phyloP scores from a whole-genome alignment of 495 filamentous ascomycete genomes.

The Aspergillus sparsus region DNA sequence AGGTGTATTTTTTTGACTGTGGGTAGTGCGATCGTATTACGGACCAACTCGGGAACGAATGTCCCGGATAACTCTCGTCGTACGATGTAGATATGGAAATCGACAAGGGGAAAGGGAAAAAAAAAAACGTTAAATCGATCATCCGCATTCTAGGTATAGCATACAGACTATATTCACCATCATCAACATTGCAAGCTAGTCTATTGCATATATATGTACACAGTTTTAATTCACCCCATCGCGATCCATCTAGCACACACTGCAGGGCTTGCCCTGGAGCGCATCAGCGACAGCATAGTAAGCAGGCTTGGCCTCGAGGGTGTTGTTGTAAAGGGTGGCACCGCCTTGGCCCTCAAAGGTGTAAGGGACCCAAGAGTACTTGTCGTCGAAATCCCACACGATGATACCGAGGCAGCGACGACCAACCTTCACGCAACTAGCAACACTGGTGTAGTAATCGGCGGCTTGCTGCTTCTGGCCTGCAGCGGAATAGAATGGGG shows the following conservation, averaged over 20 bases:
- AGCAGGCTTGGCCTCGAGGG: slow-evolving; percentile 53
- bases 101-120: too few species aligned
- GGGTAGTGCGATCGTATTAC: too few species aligned
- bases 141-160: too few species aligned
- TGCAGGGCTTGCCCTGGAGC: slow-evolving; percentile 22
- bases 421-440: slow-evolving; percentile 53
- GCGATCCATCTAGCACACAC: slow-evolving; percentile 18
- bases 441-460: slow-evolving; percentile 54
- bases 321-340: slow-evolving; percentile 45
- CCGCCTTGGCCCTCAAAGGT: slow-evolving; percentile 49
- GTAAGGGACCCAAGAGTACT: slow-evolving; percentile 56
- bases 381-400: slow-evolving; percentile 58
- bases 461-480: slow-evolving; percentile 51
- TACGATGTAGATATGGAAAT: too few species aligned
- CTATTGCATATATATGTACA: neutral
- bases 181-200: neutral
- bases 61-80: too few species aligned
- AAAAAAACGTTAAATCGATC: too few species aligned
- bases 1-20: too few species aligned
- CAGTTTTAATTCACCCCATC: neutral
- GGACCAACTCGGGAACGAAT: too few species aligned
- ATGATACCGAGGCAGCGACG: slow-evolving; percentile 59
- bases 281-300: slow-evolving; percentile 35
- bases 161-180: too few species aligned
- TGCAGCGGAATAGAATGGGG: slow-evolving; percentile 28